Base-by-base conservation (phyloP, 768 basidiomycete species). In the Naganishia vishniacii region DNA sequence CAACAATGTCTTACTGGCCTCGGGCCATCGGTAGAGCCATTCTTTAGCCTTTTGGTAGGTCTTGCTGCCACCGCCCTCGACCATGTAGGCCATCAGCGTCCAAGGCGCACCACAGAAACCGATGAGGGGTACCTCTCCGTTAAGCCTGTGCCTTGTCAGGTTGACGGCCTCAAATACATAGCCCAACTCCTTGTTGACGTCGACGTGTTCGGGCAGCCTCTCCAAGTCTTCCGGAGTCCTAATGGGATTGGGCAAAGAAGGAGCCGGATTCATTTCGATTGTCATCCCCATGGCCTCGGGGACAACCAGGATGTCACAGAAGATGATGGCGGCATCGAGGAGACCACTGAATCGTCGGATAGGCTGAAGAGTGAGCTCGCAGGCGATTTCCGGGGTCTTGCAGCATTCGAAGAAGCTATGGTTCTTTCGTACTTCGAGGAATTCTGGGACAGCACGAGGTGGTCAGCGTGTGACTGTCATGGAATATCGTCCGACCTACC, bases 31-130 rank as follows among this genome's bases (percentile, higher is more conserved):
- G 81, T 90, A 98, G 6, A 97, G 75, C 94, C 95, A 99, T 0
- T 87, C 85, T 80, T 99, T 99, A 37, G 85, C 84, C 77, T 93
- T 92, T 67, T 89, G 87, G 70, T 89, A 84, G 15, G 88, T 89
- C 79, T 91, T 92, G 77, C 84, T 89, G 9, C 88, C 88, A 5
- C 93, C 94, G 8, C 95, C 95, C 77, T 98, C 95, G 71, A 95
- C 83, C 95, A 99, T 99, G 77, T 98, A 99, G 23, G 87, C 85
- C 80, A 99, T 92, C 59, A 98, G 83, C 3, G 95, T 99, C 95
- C 95, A 98, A 1, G 95, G 95, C 0, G 91, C 92, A 42, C 94
- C 95, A 73, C 86, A 90, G 79, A 99, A 99, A 12, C 95, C 95
- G 70, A 99, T 95, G 62, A 99, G 81, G 13, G 95, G 94, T 15